phyloP scores from a whole-genome alignment of 371 early-diverging fungal genomes.

The Mortierella sp. region DNA sequence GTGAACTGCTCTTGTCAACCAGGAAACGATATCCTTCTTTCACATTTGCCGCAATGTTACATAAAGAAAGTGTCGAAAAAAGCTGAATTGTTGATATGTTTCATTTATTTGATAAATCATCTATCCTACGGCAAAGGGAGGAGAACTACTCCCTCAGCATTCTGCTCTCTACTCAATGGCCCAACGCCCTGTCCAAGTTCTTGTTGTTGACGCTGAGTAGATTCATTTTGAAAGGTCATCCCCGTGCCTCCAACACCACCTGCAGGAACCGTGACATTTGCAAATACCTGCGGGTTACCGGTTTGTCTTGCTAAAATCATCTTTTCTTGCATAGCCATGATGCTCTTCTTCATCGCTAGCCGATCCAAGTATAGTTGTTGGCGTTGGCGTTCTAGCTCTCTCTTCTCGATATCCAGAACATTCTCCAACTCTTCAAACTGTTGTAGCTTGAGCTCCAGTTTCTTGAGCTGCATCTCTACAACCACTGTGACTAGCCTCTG shows the following conservation, averaged over 20 bases:
- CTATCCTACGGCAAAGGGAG: constrained; percentile 29
- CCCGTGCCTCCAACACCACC: constrained; percentile 49
- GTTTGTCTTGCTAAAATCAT: constrained; percentile 57
- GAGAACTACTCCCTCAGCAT: constrained; percentile 36
- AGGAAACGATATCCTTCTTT: too few species aligned
- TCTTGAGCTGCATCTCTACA: constrained; percentile 87
- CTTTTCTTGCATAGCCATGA: constrained; percentile 65
- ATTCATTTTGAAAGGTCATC: constrained; percentile 40
- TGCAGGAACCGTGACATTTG: constrained; percentile 44
- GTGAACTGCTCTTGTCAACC: too few species aligned
- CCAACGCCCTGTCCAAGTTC: constrained; percentile 24
- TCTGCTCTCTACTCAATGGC: constrained; percentile 36
- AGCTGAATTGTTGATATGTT: not conserved
- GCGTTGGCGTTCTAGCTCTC: constrained; percentile 85
- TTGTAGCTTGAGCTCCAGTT: constrained; percentile 90
- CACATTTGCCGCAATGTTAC: too few species aligned
- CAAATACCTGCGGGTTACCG: constrained; percentile 46
- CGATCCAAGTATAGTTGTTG: constrained; percentile 85
- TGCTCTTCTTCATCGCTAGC: constrained; percentile 71
- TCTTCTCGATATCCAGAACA: constrained; percentile 85
- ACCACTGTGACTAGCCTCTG: constrained; percentile 80
- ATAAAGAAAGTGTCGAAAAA: too few species aligned
- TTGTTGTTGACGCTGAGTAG: constrained; percentile 29
- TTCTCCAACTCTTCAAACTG: constrained; percentile 93
- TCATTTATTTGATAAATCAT: not conserved